Conservation (phyloP, 129 eudicot genomes). For the Apium graveolens region DNA sequence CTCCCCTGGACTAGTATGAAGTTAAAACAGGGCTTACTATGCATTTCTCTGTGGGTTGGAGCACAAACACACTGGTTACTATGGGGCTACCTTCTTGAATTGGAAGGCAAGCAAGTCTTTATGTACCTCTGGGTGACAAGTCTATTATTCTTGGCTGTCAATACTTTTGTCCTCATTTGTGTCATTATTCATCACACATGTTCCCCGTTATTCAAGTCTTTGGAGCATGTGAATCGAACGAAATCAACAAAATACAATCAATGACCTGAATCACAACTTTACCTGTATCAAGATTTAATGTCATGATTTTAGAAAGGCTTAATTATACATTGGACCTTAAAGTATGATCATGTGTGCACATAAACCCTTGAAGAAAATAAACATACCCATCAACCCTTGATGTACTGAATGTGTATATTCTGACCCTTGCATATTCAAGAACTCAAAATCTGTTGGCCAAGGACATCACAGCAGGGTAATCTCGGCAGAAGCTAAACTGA, state of each 20-base stretch:
- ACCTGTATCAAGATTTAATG: background rate
- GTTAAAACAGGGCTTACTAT: slow-evolving; percentile 65
- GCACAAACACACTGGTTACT: slow-evolving; percentile 88
- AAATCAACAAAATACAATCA: slow-evolving; percentile 23
- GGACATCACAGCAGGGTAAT: no score
- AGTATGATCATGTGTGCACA: no score
- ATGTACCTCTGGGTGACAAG: slow-evolving; percentile 84
- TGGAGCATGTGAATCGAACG: slow-evolving; percentile 18
- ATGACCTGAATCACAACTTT: background rate
- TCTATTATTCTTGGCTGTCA: slow-evolving; percentile 75
- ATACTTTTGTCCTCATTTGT: slow-evolving; percentile 46
- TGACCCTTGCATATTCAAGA: no score
- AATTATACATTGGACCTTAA: no score
- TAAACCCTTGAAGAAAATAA: no score
- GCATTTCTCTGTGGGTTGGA: slow-evolving; percentile 66
- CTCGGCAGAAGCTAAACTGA: no score
- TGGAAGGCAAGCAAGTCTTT: slow-evolving; percentile 85
- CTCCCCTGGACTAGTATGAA: slow-evolving; percentile 93
- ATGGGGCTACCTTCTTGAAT: slow-evolving; percentile 96
- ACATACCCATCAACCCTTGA: no score
- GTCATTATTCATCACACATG: slow-evolving; percentile 48
- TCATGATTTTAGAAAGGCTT: background rate
- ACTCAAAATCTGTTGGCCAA: no score
- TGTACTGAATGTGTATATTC: no score
- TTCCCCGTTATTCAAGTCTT: slow-evolving; percentile 45